Evolutionary conservation across 2,329 filamentous ascomycete genomes (phyloP).

Genomic region (Endocalyx cinctus): DNA sequence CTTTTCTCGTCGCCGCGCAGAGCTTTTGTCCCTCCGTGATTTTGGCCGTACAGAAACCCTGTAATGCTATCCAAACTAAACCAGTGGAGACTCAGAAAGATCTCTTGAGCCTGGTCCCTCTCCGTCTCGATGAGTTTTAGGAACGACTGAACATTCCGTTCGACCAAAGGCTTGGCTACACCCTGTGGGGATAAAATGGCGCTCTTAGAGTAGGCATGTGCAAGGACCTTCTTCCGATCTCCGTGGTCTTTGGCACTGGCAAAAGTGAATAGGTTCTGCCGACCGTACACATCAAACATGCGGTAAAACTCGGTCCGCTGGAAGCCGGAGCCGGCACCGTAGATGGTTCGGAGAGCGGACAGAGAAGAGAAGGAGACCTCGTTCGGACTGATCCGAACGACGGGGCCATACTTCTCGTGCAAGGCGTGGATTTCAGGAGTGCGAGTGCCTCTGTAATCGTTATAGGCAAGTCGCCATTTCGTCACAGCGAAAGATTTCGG

Average conservation of each 20-base stretch:
- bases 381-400: constrained; percentile 42
- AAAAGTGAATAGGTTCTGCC: constrained; percentile 50
- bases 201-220: constrained; percentile 49
- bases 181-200: constrained; percentile 30
- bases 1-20: constrained; percentile 33
- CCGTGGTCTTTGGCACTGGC: constrained; percentile 36
- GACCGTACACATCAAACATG: constrained; percentile 51
- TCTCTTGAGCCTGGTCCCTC: constrained; percentile 32
- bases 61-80: constrained; percentile 50
- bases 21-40: constrained; percentile 37
- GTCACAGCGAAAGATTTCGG: constrained; percentile 35
- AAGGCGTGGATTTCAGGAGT: constrained; percentile 37
- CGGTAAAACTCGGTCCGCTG: constrained; percentile 47
- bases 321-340: constrained; percentile 48
- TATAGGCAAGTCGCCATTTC: constrained; percentile 40
- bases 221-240: constrained; percentile 47
- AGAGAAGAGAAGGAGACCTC: constrained; percentile 39
- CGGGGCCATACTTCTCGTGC: constrained; percentile 40
- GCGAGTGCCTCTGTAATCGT: constrained; percentile 38
- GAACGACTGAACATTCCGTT: constrained; percentile 35
- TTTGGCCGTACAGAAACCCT: constrained; percentile 42
- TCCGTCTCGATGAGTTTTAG: constrained; percentile 35
- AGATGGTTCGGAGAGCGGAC: constrained; percentile 46
- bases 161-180: constrained; percentile 25
- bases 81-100: constrained; percentile 46